Conservation (phyloP, 257 asterid genomes). For the Solanum tarapatanum region DNA sequence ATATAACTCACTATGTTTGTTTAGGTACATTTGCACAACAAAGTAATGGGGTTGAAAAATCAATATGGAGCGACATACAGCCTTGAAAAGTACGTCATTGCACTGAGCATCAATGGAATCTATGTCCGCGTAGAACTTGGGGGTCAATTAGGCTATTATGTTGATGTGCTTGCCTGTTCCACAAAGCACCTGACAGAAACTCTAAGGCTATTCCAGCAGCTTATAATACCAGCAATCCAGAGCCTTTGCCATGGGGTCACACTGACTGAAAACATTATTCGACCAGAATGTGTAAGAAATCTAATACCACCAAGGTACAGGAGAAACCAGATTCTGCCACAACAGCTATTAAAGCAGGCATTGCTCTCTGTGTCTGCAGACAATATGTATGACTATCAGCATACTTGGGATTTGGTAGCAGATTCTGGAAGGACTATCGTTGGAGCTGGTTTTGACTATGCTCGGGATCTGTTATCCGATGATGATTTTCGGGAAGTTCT, state of each 20-base stretch:
- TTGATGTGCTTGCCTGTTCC: slow-evolving; percentile 77
- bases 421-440: slow-evolving; percentile 51
- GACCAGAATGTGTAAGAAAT: slow-evolving; percentile 59
- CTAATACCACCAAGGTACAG: slow-evolving; percentile 60
- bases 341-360: slow-evolving; percentile 28
- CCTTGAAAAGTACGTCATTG: slow-evolving; percentile 42
- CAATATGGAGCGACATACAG: slow-evolving; percentile 74
- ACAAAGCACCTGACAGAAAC: slow-evolving; percentile 61
- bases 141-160: slow-evolving; percentile 45
- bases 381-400: slow-evolving; percentile 77
- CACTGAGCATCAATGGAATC: slow-evolving; percentile 51
- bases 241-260: slow-evolving; percentile 49
- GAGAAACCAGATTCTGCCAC: slow-evolving; percentile 33
- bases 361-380: slow-evolving; percentile 82
- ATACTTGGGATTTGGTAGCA: slow-evolving; percentile 53
- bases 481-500: slow-evolving; percentile 88
- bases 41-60: slow-evolving; percentile 42
- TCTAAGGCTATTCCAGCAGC: slow-evolving; percentile 64
- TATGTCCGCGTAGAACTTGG: slow-evolving; percentile 70
- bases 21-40: slow-evolving; percentile 77
- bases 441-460: slow-evolving; percentile 56
- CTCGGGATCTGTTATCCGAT: slow-evolving; percentile 71
- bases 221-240: slow-evolving; percentile 57
- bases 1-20: not conserved
- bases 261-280: slow-evolving; percentile 50